Percentiles rank a stretch among this genome's conserved stretches.
These are phyloP conservation scores for Solanum arcanum DNA, from an alignment of 257 asterid species.

Conservation along the genomic window DNA sequence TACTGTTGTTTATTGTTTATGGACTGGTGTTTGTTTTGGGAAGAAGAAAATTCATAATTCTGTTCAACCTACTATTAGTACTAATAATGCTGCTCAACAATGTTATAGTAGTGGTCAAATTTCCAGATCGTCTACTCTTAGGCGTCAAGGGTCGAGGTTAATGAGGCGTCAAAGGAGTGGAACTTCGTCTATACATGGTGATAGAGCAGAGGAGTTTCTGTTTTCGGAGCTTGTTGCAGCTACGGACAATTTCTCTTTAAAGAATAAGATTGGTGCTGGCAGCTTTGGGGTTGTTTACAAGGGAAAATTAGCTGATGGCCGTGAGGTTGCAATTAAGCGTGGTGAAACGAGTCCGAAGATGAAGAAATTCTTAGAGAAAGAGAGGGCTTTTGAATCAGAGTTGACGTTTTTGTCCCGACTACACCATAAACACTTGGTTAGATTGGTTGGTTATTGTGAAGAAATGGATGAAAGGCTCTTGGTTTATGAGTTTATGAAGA, in stretches of 20 bases:
- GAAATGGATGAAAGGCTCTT: not conserved
- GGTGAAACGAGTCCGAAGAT: not conserved
- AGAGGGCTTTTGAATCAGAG: not conserved
- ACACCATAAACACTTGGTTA: not conserved
- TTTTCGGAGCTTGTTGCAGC: not conserved
- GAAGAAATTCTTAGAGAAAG: not conserved
- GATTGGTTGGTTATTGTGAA: not conserved
- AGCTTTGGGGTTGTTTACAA: not conserved
- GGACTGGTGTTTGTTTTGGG: conserved; percentile 2
- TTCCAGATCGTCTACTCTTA: not conserved
- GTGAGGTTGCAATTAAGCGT: not conserved
- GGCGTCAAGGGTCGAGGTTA: not conserved
- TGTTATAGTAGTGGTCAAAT: not conserved
- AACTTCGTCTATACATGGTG: not conserved
- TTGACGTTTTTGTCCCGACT: not conserved
- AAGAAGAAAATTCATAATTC: conserved; percentile 1
- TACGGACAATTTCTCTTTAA: not conserved
- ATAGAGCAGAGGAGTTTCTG: not conserved
- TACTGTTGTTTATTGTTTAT: not conserved
- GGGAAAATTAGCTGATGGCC: not conserved
- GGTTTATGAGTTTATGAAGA: conserved; percentile 2
- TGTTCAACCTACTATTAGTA: not conserved
- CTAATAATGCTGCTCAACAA: not conserved
- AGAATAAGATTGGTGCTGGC: not conserved
- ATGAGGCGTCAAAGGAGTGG: not conserved